These are phyloP conservation scores for Aspergillus sp. DNA, from an alignment of 2,329 filamentous ascomycete species.

Conservation along the genomic window DNA sequence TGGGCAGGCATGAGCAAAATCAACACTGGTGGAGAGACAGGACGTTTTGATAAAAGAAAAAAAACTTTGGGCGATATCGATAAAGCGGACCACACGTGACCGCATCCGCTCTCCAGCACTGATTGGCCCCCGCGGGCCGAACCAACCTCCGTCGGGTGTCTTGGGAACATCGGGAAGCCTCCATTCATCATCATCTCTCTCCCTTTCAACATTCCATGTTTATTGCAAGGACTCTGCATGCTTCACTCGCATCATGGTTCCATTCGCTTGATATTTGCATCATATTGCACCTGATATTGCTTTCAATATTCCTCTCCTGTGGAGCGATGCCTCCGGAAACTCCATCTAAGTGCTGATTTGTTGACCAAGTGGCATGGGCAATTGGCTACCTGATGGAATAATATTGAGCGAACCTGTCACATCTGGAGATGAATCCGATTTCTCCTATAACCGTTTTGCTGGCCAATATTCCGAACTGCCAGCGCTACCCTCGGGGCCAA, in stretches of 20 bases:
- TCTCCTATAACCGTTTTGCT: constrained; percentile 19
- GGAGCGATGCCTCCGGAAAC: constrained; percentile 17
- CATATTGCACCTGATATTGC: constrained; percentile 1
- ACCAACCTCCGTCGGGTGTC: constrained; percentile 31
- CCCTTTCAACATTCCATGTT: neutral
- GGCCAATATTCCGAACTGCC: constrained; percentile 27
- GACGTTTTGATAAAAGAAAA: constrained; percentile 21
- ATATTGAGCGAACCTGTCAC: constrained; percentile 7
- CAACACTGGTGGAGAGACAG: neutral
- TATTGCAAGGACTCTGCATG: neutral
- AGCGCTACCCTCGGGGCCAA: constrained; percentile 23
- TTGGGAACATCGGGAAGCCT: constrained; percentile 10
- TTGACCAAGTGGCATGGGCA: constrained; percentile 14
- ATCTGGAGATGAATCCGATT: constrained; percentile 35
- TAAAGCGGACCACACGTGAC: constrained; percentile 31
- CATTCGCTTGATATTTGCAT: constrained; percentile 1
- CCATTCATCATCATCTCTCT: constrained; percentile 4
- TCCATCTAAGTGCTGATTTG: constrained; percentile 19
- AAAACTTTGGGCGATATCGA: constrained; percentile 24
- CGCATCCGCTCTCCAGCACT: constrained; percentile 12
- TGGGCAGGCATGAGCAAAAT: constrained; percentile 9
- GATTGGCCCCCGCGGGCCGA: constrained; percentile 32
- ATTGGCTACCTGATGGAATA: constrained; percentile 16
- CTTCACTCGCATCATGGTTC: neutral
- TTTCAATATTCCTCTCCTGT: neutral